A percentile compares a stretch with the other conserved stretches of the same genome.
phyloP scores from a whole-genome alignment of 2,329 filamentous ascomycete genomes.

The Penicillium sp. region DNA sequence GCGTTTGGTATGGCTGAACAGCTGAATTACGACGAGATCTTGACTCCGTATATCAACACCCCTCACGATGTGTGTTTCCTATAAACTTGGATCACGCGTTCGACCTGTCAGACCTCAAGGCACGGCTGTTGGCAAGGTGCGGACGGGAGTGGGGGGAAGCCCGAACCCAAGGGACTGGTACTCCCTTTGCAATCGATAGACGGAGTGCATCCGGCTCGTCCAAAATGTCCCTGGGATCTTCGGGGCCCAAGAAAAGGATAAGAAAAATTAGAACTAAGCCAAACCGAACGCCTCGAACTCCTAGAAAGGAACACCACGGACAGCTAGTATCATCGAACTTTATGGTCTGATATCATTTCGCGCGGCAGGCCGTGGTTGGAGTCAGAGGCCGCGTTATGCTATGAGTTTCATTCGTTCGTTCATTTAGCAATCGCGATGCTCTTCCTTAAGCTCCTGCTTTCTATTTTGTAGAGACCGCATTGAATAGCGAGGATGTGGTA shows the following conservation, averaged over 20 bases:
- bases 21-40: not conserved
- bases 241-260: not conserved
- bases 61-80: not conserved
- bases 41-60: not conserved
- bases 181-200: slow-evolving; percentile 20
- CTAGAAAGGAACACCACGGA: not conserved
- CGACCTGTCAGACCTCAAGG: slow-evolving; percentile 4
- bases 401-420: not conserved
- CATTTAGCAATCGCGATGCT: not conserved
- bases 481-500: not conserved
- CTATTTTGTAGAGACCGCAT: not conserved
- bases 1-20: too few relatives aligned
- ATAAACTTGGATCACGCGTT: not conserved
- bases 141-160: slow-evolving; percentile 14
- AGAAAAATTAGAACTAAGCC: not conserved
- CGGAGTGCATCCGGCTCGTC: slow-evolving; percentile 27
- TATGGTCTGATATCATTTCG: not conserved
- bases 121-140: slow-evolving; percentile 11
- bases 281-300: not conserved
- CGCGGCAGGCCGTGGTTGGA: not conserved
- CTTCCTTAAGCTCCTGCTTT: not conserved
- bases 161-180: slow-evolving; percentile 19
- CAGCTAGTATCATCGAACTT: too few relatives aligned
- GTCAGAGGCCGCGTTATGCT: not conserved
- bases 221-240: slow-evolving; percentile 3